Conservation (phyloP, 768 basidiomycete genomes). For the Suillus variegatus region DNA sequence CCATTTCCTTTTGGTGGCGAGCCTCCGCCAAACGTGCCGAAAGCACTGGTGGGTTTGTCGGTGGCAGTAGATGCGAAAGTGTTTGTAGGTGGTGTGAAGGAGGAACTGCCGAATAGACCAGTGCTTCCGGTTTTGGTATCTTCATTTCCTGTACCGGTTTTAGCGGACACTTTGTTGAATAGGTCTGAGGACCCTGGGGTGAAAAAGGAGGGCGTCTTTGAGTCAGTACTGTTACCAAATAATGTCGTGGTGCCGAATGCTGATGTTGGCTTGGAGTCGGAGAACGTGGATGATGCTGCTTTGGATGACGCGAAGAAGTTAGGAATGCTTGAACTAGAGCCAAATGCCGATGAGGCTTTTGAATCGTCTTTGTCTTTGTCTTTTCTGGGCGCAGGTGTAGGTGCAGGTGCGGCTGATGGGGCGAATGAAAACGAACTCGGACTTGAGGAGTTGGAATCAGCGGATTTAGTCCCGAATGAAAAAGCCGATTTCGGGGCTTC, state of each 20-base stretch:
- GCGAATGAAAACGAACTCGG: slow-evolving; percentile 22
- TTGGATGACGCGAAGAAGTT: slow-evolving; percentile 27
- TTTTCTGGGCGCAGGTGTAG: slow-evolving; percentile 13
- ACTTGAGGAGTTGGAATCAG: slow-evolving; percentile 13
- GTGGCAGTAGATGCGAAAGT: slow-evolving; percentile 21
- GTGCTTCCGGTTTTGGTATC: neutral
- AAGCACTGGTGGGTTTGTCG: slow-evolving; percentile 29
- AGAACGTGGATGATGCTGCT: slow-evolving; percentile 13
- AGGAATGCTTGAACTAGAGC: slow-evolving; percentile 15
- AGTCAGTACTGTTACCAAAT: slow-evolving; percentile 25
- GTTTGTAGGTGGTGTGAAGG: slow-evolving; percentile 13
- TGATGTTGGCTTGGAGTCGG: slow-evolving; percentile 29
- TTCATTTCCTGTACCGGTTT: slow-evolving; percentile 18
- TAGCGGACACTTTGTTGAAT: slow-evolving; percentile 8
- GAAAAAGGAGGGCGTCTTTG: slow-evolving; percentile 16
- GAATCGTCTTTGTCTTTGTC: slow-evolving; percentile 5
- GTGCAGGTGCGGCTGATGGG: slow-evolving; percentile 12
- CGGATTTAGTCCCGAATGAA: slow-evolving; percentile 18
- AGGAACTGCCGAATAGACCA: slow-evolving; percentile 22
- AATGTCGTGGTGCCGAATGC: slow-evolving; percentile 22
- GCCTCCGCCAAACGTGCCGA: slow-evolving; percentile 25
- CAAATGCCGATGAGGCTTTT: slow-evolving; percentile 17
- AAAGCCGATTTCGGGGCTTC: slow-evolving; percentile 33
- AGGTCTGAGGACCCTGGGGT: slow-evolving; percentile 10
- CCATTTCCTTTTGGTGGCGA: slow-evolving; percentile 24